phyloP scores from a whole-genome alignment of 371 early-diverging fungal species.

The Rhizopus microsporus region DNA sequence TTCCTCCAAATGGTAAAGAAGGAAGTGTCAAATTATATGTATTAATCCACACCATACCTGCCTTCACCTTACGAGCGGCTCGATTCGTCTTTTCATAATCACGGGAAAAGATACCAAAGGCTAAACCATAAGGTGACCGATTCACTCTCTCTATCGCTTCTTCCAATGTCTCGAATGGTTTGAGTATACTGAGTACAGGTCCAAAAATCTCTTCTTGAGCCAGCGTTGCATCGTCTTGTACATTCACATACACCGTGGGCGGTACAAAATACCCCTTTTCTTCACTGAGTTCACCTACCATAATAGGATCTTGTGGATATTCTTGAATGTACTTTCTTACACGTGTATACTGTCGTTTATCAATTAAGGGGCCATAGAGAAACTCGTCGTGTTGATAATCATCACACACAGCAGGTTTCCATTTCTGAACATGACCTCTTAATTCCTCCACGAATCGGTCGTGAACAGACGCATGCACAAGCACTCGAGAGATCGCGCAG shows the following conservation, averaged over 20 bases:
- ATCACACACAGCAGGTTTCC: constrained; percentile 12
- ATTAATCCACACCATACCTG: constrained; percentile 51
- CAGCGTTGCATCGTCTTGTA: constrained; percentile 54
- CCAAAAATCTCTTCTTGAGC: constrained; percentile 90
- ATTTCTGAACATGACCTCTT: constrained; percentile 35
- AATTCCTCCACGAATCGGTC: constrained; percentile 63
- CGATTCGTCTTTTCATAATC: constrained; percentile 63
- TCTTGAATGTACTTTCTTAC: constrained; percentile 35
- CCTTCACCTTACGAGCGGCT: constrained; percentile 50
- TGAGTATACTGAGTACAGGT: constrained; percentile 70
- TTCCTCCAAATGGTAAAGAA: constrained; percentile 84
- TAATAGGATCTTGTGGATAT: constrained; percentile 3
- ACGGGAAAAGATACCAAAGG: constrained; percentile 76
- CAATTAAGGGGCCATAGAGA: constrained; percentile 71
- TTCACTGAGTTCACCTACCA: constrained; percentile 8
- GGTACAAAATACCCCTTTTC: constrained; percentile 65
- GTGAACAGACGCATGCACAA: constrained; percentile 71
- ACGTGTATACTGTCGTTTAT: constrained; percentile 69
- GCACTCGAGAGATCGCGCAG: constrained; percentile 81
- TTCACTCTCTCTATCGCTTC: constrained; percentile 76
- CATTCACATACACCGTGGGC: constrained; percentile 68
- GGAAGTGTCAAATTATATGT: constrained; percentile 60
- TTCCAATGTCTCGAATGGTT: constrained; percentile 69
- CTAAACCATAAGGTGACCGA: constrained; percentile 74
- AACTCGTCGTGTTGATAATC: no score